A percentile compares a stretch with the other conserved stretches of the same genome.
phyloP scores from a whole-genome alignment of 495 filamentous ascomycete species.

The Collariella sp. region DNA sequence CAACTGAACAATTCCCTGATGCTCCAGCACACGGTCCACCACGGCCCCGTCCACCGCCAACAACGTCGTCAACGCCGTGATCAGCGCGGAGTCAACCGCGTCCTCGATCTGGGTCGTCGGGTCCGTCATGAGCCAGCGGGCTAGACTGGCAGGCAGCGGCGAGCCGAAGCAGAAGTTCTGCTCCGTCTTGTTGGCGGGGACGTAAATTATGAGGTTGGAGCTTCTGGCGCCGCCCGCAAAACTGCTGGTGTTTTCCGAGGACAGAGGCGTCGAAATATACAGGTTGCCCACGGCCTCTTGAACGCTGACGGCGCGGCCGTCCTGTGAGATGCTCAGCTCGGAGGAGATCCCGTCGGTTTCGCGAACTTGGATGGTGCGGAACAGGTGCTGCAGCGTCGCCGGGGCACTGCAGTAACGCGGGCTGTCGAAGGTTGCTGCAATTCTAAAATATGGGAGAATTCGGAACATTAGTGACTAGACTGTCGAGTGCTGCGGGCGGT shows the following conservation, averaged over 20 bases:
- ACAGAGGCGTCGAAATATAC: no score
- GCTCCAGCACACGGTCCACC: neutral
- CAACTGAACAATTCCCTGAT: neutral
- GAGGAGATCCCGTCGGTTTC: conserved; percentile 29
- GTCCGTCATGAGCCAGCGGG: conserved; percentile 30
- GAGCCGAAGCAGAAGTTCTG: conserved; percentile 30
- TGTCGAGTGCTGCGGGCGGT: conserved; percentile 9
- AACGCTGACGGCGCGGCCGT: conserved; percentile 17
- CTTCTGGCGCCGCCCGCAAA: no score
- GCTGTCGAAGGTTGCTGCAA: conserved; percentile 30
- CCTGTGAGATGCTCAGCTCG: conserved; percentile 19
- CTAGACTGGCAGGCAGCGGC: conserved; percentile 25
- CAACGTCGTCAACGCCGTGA: neutral
- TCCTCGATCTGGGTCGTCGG: conserved; percentile 16
- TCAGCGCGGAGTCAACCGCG: neutral
- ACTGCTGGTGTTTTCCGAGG: conserved; percentile 18
- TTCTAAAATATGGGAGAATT: no score
- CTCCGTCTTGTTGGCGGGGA: conserved; percentile 26
- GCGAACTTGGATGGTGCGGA: conserved; percentile 18
- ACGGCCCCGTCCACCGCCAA: neutral
- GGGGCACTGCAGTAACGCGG: conserved; percentile 17
- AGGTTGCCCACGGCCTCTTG: conserved; percentile 16
- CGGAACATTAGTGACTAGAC: no score
- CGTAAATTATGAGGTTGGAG: conserved; percentile 29
- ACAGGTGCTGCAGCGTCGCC: conserved; percentile 22